Evolutionary conservation across 805 yeast genomes (phyloP), one percentile per base, ranked within the genome.

Genomic region (Ogataea populi-albae): DNA sequence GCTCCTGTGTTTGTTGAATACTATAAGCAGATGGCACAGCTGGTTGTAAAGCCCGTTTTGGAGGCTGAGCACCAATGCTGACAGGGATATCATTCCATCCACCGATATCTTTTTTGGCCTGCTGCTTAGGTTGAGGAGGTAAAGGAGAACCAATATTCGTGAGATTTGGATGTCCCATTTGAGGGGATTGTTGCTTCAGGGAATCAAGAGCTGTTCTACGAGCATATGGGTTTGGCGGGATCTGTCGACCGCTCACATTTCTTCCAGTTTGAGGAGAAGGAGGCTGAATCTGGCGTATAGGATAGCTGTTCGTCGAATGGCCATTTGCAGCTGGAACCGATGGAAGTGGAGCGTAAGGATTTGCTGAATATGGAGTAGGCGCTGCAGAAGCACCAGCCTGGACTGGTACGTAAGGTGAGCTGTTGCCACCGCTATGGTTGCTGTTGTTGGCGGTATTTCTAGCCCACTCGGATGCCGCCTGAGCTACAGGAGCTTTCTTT

Each of bases 51-150:
- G 60, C 41, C 14, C 56, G 47, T 32, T 49, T 53, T n/a, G 58
- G 35, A 30, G 49, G 53, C 32, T 50, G 46, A 6, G 51, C 18
- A 22, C 57, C 50, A 38, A 62, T 30, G 19, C 69, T 61, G 8
- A 74, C 68, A 32, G 87, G 86, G 41, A 81, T 61, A 52, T 79
- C 86, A 49, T 79, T 80, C 86, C 87, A 80, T 3, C 86, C 86
- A 24, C 79, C 85, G 24, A 73, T 73, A 27, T 75, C 75, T 35
- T 59, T 61, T 38, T 68, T 71, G 40, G 45, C 48, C 17, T 55
- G 59, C 8, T 55, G 43, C 16, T 45, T 46, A 16, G 56, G 55
- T 7, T 46, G 47, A 31, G 47, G 49, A 29, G 61, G 60, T 10
- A 56, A 39, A 23, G 64, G 51, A 7, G 46, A n/a, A 10, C 33